A percentile compares a stretch with the other conserved stretches of the same genome.
These are phyloP conservation scores for Acanthamoeba triangularis DNA, from an alignment of 208 protist species.

Conservation along the genomic window DNA sequence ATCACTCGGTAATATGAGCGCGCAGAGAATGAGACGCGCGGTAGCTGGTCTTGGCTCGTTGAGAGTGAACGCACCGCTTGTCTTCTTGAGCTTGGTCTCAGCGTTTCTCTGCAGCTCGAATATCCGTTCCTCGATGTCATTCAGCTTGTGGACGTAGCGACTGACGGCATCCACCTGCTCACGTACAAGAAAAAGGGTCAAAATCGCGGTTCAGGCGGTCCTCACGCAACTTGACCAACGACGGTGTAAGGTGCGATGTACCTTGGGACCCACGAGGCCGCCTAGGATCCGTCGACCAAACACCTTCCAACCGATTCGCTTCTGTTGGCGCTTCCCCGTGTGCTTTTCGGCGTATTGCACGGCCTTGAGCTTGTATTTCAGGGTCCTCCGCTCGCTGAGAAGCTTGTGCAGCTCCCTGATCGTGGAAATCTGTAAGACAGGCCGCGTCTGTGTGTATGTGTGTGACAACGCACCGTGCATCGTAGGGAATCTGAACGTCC, in stretches of 20 bases:
- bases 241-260: neutral
- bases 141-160: neutral
- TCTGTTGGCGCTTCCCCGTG: neutral
- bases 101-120: neutral
- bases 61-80: neutral
- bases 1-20: too few relatives aligned
- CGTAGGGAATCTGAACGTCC: constrained; percentile 49
- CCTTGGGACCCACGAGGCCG: neutral
- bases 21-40: too few relatives aligned
- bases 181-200: neutral
- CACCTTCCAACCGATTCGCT: neutral
- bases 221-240: neutral
- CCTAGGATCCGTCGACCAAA: neutral
- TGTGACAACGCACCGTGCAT: constrained; percentile 5
- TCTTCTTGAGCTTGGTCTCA: neutral
- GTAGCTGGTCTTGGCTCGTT: too few relatives aligned
- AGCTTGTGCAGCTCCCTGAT: neutral
- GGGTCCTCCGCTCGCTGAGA: neutral
- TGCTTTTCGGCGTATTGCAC: neutral
- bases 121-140: neutral
- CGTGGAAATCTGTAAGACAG: neutral
- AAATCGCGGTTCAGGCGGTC: neutral
- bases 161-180: neutral
- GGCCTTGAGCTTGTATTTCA: neutral
- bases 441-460: neutral